phyloP scores from a whole-genome alignment of 2,329 filamentous ascomycete species.

The Epicoccum sorghinum region DNA sequence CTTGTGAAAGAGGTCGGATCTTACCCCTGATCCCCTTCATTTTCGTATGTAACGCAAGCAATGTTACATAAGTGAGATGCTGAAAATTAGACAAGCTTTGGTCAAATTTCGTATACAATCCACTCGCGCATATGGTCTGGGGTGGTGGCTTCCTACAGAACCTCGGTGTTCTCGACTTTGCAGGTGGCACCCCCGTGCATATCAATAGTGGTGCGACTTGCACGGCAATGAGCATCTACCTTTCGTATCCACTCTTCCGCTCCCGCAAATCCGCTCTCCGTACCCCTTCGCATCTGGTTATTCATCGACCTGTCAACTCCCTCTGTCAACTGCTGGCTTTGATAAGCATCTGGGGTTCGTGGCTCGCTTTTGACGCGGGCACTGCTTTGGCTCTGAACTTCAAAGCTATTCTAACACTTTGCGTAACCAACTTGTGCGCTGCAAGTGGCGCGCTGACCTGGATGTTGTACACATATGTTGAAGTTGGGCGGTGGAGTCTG shows the following conservation, averaged over 20 bases:
- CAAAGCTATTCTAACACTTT: slow-evolving; percentile 58
- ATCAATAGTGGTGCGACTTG: slow-evolving; percentile 52
- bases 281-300: slow-evolving; percentile 55
- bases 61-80: too few relatives aligned
- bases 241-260: slow-evolving; percentile 57
- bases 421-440: slow-evolving; percentile 58
- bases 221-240: slow-evolving; percentile 54
- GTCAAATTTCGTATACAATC: slow-evolving; percentile 57
- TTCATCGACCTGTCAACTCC: slow-evolving; percentile 57
- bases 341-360: slow-evolving; percentile 60
- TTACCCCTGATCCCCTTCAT: slow-evolving; percentile 57
- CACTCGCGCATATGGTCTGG: slow-evolving; percentile 58
- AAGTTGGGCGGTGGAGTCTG: slow-evolving; percentile 54
- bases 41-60: slow-evolving; percentile 36
- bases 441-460: slow-evolving; percentile 56
- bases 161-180: slow-evolving; percentile 56
- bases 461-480: slow-evolving; percentile 54
- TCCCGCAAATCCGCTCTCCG: slow-evolving; percentile 53
- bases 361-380: slow-evolving; percentile 59
- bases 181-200: slow-evolving; percentile 50
- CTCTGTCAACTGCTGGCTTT: slow-evolving; percentile 56
- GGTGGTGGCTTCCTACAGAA: slow-evolving; percentile 53
- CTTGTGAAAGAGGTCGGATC: slow-evolving; percentile 56
- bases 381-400: slow-evolving; percentile 58
- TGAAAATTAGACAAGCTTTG: slow-evolving; percentile 46